These are phyloP conservation scores for Arctium lappa DNA, from an alignment of 129 eudicot genomes.

Conservation along the genomic window DNA sequence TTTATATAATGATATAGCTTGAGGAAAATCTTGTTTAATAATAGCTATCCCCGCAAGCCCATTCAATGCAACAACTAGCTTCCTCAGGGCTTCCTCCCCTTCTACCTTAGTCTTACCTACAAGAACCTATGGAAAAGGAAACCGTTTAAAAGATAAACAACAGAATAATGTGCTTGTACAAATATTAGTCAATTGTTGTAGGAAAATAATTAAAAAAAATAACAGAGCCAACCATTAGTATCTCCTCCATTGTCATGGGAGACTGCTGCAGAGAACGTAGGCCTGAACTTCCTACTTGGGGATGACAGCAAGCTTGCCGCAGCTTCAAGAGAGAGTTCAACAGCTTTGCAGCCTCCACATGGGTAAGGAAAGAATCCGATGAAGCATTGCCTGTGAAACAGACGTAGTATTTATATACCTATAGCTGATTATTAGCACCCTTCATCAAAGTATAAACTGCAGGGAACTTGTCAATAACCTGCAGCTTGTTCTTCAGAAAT, in stretches of 20 bases:
- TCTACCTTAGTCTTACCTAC: slow-evolving; percentile 88
- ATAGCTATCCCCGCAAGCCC: slow-evolving; percentile 92
- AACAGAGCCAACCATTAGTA: slow-evolving; percentile 53
- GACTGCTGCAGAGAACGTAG: slow-evolving; percentile 81
- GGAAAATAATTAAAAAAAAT: neutral
- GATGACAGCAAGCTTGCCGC: slow-evolving; percentile 99
- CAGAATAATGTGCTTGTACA: neutral
- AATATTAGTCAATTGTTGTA: neutral
- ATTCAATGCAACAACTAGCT: slow-evolving; percentile 73
- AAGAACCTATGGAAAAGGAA: slow-evolving; percentile 58
- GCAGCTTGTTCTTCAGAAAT: slow-evolving; percentile 31
- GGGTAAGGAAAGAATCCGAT: slow-evolving; percentile 62
- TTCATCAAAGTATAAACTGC: slow-evolving; percentile 5
- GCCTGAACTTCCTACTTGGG: slow-evolving; percentile 99
- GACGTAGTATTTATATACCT: slow-evolving; percentile 2
- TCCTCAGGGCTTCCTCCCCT: slow-evolving; percentile 95
- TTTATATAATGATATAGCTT: slow-evolving; percentile 64
- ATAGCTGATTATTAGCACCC: neutral
- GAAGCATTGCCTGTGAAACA: slow-evolving; percentile 41
- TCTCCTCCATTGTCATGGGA: slow-evolving; percentile 99
- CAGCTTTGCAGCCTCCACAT: slow-evolving; percentile 83
- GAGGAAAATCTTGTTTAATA: slow-evolving; percentile 64
- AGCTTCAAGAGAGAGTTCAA: slow-evolving; percentile 91
- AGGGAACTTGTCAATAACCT: slow-evolving; percentile 42
- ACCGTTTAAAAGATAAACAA: slow-evolving; percentile 8